Conservation (phyloP, 441 rosid species). For the Eutrema salsugineum region DNA sequence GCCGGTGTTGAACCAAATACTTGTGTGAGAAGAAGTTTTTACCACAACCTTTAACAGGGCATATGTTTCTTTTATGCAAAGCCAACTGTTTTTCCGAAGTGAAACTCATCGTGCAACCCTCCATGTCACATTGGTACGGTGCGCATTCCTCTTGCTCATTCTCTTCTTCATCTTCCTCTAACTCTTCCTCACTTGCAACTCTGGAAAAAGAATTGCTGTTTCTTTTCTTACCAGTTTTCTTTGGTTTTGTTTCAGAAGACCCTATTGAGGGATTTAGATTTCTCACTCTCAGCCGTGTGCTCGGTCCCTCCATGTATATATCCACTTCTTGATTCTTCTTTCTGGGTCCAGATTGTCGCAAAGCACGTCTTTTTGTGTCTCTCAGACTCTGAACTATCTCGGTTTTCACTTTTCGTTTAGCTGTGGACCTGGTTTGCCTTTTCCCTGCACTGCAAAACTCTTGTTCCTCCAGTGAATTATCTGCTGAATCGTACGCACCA, state of each 20-base stretch:
- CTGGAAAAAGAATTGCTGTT: constrained; percentile 34
- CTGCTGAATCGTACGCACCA: constrained; percentile 46
- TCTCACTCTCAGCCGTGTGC: constrained; percentile 84
- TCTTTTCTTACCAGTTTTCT: constrained; percentile 52
- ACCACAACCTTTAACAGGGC: constrained; percentile 94
- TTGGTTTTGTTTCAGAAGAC: constrained; percentile 40
- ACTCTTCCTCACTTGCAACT: constrained; percentile 37
- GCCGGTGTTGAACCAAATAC: constrained; percentile 91
- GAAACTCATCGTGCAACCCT: constrained; percentile 94
- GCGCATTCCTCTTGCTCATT: constrained; percentile 38
- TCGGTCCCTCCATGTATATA: constrained; percentile 64
- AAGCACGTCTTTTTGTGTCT: constrained; percentile 21
- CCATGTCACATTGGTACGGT: constrained; percentile 71
- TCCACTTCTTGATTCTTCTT: constrained; percentile 43
- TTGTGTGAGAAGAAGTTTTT: constrained; percentile 95
- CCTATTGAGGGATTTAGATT: constrained; percentile 44
- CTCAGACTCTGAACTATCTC: constrained; percentile 32
- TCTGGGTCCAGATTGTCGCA: constrained; percentile 33
- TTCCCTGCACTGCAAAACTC: constrained; percentile 32
- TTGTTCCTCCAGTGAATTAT: constrained; percentile 40
- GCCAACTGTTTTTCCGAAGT: constrained; percentile 67
- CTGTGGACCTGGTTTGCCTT: constrained; percentile 41
- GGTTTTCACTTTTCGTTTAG: constrained; percentile 39
- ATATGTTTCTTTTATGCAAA: constrained; percentile 78
- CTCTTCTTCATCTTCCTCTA: constrained; percentile 47